Base-by-base conservation (phyloP, 2,329 filamentous ascomycete species). In the Colletotrichum echinochloae region DNA sequence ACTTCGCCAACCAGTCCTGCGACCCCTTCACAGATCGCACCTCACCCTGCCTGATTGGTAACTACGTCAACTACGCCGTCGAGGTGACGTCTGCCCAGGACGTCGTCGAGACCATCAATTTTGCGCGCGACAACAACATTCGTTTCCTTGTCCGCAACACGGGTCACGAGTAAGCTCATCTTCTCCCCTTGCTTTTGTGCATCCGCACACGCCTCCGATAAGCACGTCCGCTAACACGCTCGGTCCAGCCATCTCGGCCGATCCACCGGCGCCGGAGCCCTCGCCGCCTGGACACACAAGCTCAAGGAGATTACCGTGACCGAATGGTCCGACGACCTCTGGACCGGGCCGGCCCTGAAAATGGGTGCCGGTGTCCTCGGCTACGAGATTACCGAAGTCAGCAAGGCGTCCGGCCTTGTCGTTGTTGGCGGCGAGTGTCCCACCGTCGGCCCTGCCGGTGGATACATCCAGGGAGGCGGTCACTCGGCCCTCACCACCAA, bases 401-500 rank as follows among this genome's bases (percentile, higher is more conserved):
- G 54, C 55, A 70, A 71, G 46, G 48, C 54, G 12, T 23, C 60
- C 16, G 65, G 65, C 28, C 69, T 71, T 2, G 76, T 81, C 16
- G 79, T 86, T 8, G 81, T 88, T 2, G 82, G 80, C 12, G 87
- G 86, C 1, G 82, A 85, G 60, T 87, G 85, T 72, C 78, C 83
- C 0, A 86, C 84, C 0, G 88, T 91, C 6, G 89, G 88, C 1
- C 73, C 88, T 9, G 85, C 86, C 0, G 90, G 89, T 20, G 89
- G 89, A 1, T 91, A 87, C 74, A 84, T 81, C 3, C 87, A 89
- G 75, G 89, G 88, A 6, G 90, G 88, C 18, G 90, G 90, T 0
- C 88, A 90, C 74, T 85, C 83, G 0, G 80, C 84, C 0, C 80
- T 92, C 1, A 82, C 81, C 39, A 85, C 85, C 1, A 79, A 76